A percentile compares a stretch with the other conserved stretches of the same genome.
These are phyloP conservation scores for Ramaria sp. DNA, from an alignment of 768 basidiomycete species.

Conservation along the genomic window DNA sequence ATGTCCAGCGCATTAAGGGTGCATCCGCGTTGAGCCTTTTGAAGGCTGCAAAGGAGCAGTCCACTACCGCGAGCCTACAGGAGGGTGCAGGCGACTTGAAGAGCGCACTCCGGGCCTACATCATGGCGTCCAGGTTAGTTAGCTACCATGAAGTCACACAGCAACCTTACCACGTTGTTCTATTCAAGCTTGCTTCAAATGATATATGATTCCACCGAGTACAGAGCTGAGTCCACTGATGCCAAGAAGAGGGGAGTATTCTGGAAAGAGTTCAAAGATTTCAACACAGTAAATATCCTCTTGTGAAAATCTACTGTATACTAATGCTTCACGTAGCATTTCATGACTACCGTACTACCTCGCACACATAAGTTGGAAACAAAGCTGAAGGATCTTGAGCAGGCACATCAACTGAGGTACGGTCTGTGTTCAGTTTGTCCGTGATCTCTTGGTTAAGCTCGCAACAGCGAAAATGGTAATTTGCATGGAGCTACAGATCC, in stretches of 20 bases:
- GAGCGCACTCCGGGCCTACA: slow-evolving; percentile 47
- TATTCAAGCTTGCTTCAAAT: slow-evolving; percentile 22
- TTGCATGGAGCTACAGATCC: slow-evolving; percentile 4
- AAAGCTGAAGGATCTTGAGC: slow-evolving; percentile 36
- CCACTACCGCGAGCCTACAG: slow-evolving; percentile 36
- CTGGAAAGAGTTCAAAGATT: slow-evolving; percentile 53
- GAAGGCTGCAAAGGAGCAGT: slow-evolving; percentile 49
- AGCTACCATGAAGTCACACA: neutral
- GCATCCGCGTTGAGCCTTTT: slow-evolving; percentile 52
- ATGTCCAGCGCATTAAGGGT: slow-evolving; percentile 46
- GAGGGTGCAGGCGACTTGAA: slow-evolving; percentile 53
- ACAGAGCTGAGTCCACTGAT: slow-evolving; percentile 32
- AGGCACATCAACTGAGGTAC: slow-evolving; percentile 9
- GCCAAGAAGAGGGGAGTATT: slow-evolving; percentile 43
- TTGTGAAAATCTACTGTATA: slow-evolving; percentile 7
- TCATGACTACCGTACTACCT: slow-evolving; percentile 26
- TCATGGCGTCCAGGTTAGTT: slow-evolving; percentile 49
- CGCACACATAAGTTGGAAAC: slow-evolving; percentile 36
- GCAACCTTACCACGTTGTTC: neutral
- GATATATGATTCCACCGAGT: slow-evolving; percentile 52
- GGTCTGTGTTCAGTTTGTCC: slow-evolving; percentile 7
- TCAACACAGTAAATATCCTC: slow-evolving; percentile 44
- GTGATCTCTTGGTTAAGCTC: slow-evolving; percentile 12
- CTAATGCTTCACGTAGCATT: slow-evolving; percentile 20
- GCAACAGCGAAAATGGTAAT: slow-evolving; percentile 1